Conservation (phyloP, 805 yeast species). For the Dipodascopsis tothii region DNA sequence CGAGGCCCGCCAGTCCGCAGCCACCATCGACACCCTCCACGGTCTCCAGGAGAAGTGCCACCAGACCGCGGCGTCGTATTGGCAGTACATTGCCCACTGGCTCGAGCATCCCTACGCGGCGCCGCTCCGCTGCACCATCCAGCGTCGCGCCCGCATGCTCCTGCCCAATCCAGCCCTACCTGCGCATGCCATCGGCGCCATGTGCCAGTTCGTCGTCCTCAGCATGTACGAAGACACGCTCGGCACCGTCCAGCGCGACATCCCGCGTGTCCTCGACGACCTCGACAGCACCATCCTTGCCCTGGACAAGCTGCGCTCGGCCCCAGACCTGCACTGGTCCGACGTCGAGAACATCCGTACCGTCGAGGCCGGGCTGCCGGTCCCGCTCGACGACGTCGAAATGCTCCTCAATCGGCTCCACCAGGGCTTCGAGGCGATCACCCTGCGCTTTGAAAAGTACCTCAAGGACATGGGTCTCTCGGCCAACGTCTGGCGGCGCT, state of each 20-base stretch:
- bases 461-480: constrained; percentile 26
- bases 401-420: constrained; percentile 17
- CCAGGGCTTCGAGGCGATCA: constrained; percentile 26
- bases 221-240: constrained; percentile 34
- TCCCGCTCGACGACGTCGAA: constrained; percentile 20
- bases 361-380: constrained; percentile 5
- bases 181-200: constrained; percentile 29
- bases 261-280: constrained; percentile 29
- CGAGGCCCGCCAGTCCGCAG: constrained; percentile 23
- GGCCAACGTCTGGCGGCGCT: constrained; percentile 11
- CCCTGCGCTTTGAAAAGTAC: constrained; percentile 28
- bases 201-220: constrained; percentile 29
- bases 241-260: constrained; percentile 38
- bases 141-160: constrained; percentile 24
- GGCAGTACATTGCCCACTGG: constrained; percentile 10
- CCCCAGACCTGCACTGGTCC: constrained; percentile 32
- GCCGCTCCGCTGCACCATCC: constrained; percentile 32
- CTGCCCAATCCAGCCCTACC: constrained; percentile 27
- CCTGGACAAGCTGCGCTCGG: constrained; percentile 23
- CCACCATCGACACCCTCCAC: constrained; percentile 15
- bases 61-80: neutral
- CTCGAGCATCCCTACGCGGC: constrained; percentile 27
- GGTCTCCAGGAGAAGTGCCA: constrained; percentile 3
- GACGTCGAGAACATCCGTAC: constrained; percentile 25
- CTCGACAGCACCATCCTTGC: constrained; percentile 26